Base-by-base conservation (phyloP, 495 filamentous ascomycete genomes). In the Lentithecium fluviatile region DNA sequence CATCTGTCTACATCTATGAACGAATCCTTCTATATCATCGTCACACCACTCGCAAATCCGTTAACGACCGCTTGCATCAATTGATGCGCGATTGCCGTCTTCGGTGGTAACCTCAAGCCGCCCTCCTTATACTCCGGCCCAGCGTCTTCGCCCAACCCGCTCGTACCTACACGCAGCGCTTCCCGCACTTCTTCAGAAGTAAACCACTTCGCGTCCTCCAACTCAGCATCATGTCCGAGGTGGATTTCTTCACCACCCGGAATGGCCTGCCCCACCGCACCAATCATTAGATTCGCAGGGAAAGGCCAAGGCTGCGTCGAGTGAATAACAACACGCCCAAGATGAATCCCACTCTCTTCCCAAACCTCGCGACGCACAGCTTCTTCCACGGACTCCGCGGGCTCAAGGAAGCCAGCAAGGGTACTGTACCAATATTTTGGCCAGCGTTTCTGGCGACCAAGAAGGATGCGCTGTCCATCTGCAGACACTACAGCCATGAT, bases 331-430 rank as follows among this genome's bases (percentile, higher is more conserved):
- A 98, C 95, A 1, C 93, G 81, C 7, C 90, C 92, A 1, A 96
- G 81, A 7, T 75, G 79, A 15, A 97, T 89, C 2, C 94, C 94
- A 42, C 86, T 83, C 72, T 98, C 94, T 70, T 98, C 94, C 90
- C 91, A 97, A 0, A 96, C 91, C 74, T 98, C 95, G 50, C 94
- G 81, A 0, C 95, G 84, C 0, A 97, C 93, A 5, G 94, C 91
- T 74, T 97, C 95, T 70, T 97, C 95, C 56, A 97, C 86, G 10
- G 84, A 88, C 78, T 98, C 94, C 1, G 88, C 95, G 6, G 94
- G 94, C 74, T 98, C 94, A 58, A 92, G 85, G 74, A 98, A 98
- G 0, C 94, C 95, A 0, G 94, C 94, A 2, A 98, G 83, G 1
- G 92, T 95, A 53, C 80, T 85, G 77, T 91, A 97, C 89, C 89